Evolutionary conservation across 2,329 filamentous ascomycete species (phyloP).

Genomic region (Colletotrichum magnum): DNA sequence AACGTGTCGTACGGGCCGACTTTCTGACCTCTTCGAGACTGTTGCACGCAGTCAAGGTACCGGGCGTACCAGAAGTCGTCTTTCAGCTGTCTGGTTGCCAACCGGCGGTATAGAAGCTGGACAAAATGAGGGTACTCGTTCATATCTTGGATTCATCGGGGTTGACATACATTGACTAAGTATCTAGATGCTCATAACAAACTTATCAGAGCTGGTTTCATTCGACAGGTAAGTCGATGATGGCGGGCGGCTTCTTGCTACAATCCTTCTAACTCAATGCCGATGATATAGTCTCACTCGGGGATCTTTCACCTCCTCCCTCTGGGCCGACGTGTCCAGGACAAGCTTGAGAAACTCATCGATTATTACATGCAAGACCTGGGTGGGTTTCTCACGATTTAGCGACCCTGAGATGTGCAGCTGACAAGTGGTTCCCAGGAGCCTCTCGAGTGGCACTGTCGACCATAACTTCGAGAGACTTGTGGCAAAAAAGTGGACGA

Average conservation of each 20-base stretch:
- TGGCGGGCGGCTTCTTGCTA: neutral
- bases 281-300: slow-evolving; percentile 76
- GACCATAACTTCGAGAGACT: slow-evolving; percentile 84
- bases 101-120: slow-evolving; percentile 76
- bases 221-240: slow-evolving; percentile 73
- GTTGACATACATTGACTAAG: slow-evolving; percentile 40
- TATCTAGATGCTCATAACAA: slow-evolving; percentile 74
- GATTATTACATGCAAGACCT: slow-evolving; percentile 89
- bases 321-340: slow-evolving; percentile 86
- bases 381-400: slow-evolving; percentile 59
- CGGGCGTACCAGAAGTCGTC: slow-evolving; percentile 52
- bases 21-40: neutral
- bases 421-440: slow-evolving; percentile 57
- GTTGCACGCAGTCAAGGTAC: slow-evolving; percentile 24
- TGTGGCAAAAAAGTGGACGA: slow-evolving; percentile 90
- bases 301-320: slow-evolving; percentile 95
- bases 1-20: neutral
- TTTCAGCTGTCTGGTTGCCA: slow-evolving; percentile 86
- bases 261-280: neutral
- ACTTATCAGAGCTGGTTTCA: slow-evolving; percentile 78
- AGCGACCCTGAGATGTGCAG: neutral
- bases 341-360: slow-evolving; percentile 87
- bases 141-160: neutral
- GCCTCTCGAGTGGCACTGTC: slow-evolving; percentile 88
- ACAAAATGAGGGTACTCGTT: slow-evolving; percentile 65